phyloP scores from a whole-genome alignment of 768 basidiomycete genomes.

The Psilocybe azurescens region DNA sequence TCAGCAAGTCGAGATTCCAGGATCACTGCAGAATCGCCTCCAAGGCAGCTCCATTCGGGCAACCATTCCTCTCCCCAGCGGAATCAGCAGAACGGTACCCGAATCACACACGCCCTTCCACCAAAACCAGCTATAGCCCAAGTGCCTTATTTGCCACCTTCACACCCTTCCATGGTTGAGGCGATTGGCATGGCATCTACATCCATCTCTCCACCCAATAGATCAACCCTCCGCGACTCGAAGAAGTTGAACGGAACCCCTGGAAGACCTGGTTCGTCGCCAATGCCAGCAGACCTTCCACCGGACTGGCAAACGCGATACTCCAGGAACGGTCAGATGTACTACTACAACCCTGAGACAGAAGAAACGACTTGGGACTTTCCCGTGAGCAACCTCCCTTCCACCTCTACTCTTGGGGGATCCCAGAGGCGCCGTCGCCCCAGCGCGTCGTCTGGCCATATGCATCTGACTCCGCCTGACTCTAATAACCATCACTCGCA shows the following conservation, averaged over 20 bases:
- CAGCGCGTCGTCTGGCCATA: conserved; percentile 30
- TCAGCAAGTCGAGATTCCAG: not conserved
- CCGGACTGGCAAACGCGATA: conserved; percentile 65
- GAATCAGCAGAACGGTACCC: conserved; percentile 33
- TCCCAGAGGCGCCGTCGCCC: conserved; percentile 30
- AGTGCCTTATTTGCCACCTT: conserved; percentile 57
- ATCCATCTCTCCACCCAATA: conserved; percentile 34
- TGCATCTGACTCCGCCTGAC: conserved; percentile 24
- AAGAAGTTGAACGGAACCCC: conserved; percentile 37
- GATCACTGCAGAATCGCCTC: conserved; percentile 14
- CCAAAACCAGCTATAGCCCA: conserved; percentile 63
- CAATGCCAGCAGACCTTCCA: conserved; percentile 43
- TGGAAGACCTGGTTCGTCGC: conserved; percentile 31
- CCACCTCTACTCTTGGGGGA: conserved; percentile 27
- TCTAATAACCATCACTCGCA: conserved; percentile 38
- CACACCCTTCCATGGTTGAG: conserved; percentile 62
- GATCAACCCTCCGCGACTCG: conserved; percentile 40
- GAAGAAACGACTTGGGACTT: conserved; percentile 62
- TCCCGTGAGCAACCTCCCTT: conserved; percentile 43
- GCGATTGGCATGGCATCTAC: conserved; percentile 66
- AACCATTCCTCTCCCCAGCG: conserved; percentile 28
- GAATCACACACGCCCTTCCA: conserved; percentile 69
- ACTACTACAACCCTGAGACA: conserved; percentile 65
- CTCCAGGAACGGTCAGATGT: conserved; percentile 51
- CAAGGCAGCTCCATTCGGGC: conserved; percentile 17